phyloP scores from a whole-genome alignment of 2,329 filamentous ascomycete species.

The Camptophora hylomeconis region DNA sequence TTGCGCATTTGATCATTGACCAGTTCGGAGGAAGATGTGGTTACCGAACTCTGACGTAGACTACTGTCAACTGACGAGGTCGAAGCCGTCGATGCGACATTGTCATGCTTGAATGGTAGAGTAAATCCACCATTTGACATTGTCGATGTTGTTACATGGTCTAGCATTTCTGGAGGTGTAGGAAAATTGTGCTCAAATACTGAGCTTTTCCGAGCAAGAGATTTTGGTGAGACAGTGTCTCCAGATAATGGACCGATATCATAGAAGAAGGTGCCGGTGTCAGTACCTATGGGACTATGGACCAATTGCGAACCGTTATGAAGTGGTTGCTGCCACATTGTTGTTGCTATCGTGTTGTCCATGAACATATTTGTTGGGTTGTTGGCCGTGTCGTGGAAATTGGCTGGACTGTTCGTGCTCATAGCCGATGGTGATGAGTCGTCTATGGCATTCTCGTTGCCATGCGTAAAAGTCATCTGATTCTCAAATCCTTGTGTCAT shows the following conservation, averaged over 20 bases:
- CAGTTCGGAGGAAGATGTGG: slow-evolving; percentile 49
- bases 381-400: slow-evolving; percentile 79
- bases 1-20: slow-evolving; percentile 55
- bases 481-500: slow-evolving; percentile 62
- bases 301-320: slow-evolving; percentile 56
- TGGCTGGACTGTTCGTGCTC: slow-evolving; percentile 85
- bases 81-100: slow-evolving; percentile 34
- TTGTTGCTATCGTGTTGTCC: slow-evolving; percentile 34
- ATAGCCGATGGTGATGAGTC: slow-evolving; percentile 92
- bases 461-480: slow-evolving; percentile 55
- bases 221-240: slow-evolving; percentile 65
- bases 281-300: slow-evolving; percentile 57
- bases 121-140: slow-evolving; percentile 45
- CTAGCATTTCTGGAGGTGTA: slow-evolving; percentile 64
- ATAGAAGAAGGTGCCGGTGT: slow-evolving; percentile 62
- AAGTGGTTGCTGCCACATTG: slow-evolving; percentile 58
- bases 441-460: slow-evolving; percentile 71
- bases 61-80: slow-evolving; percentile 43
- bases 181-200: slow-evolving; percentile 61
- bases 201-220: slow-evolving; percentile 49
- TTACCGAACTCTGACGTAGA: slow-evolving; percentile 46
- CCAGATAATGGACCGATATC: slow-evolving; percentile 54
- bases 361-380: slow-evolving; percentile 17
- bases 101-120: slow-evolving; percentile 24
- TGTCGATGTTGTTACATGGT: slow-evolving; percentile 37